Conservation (phyloP, 352 stramenopile genomes). For the Phytophthora aleatoria region DNA sequence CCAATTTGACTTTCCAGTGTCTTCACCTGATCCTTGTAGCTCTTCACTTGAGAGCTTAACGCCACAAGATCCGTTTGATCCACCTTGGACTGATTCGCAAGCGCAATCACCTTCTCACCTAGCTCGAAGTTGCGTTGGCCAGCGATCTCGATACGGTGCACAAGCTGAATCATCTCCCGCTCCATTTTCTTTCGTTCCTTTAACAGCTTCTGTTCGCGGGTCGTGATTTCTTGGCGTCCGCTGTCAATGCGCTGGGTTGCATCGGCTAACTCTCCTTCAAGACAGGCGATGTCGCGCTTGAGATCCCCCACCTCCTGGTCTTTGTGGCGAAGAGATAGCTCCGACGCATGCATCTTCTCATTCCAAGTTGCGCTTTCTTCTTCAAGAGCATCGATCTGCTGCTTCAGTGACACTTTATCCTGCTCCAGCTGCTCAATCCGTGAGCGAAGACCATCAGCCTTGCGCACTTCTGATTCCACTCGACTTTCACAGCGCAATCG, state of each 20-base stretch:
- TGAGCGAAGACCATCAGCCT: constrained; percentile 43
- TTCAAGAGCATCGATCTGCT: constrained; percentile 35
- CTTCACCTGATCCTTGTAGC: constrained; percentile 61
- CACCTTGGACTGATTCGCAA: constrained; percentile 62
- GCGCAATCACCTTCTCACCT: constrained; percentile 59
- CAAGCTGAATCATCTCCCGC: constrained; percentile 50
- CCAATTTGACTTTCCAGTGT: constrained; percentile 47
- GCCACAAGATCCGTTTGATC: constrained; percentile 68
- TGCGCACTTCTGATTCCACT: constrained; percentile 45
- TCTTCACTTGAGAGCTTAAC: constrained; percentile 64
- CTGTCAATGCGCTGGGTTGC: constrained; percentile 34
- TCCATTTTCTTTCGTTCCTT: constrained; percentile 66
- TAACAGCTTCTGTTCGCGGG: constrained; percentile 58
- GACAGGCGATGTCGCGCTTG: constrained; percentile 26
- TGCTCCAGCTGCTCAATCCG: constrained; percentile 42
- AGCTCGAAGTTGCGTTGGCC: constrained; percentile 60
- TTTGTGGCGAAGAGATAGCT: constrained; percentile 35
- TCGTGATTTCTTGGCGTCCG: constrained; percentile 43
- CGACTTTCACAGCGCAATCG: constrained; percentile 42
- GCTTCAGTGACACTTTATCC: constrained; percentile 37
- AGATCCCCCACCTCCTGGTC: constrained; percentile 30
- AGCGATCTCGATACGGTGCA: constrained; percentile 58
- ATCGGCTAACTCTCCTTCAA: constrained; percentile 37
- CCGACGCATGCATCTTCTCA: constrained; percentile 27
- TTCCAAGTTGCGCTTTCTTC: constrained; percentile 28